Percentiles rank a stretch among this genome's conserved stretches.
Evolutionary conservation across 495 filamentous ascomycete species (phyloP).

Genomic region (Aspergillus panamensis): DNA sequence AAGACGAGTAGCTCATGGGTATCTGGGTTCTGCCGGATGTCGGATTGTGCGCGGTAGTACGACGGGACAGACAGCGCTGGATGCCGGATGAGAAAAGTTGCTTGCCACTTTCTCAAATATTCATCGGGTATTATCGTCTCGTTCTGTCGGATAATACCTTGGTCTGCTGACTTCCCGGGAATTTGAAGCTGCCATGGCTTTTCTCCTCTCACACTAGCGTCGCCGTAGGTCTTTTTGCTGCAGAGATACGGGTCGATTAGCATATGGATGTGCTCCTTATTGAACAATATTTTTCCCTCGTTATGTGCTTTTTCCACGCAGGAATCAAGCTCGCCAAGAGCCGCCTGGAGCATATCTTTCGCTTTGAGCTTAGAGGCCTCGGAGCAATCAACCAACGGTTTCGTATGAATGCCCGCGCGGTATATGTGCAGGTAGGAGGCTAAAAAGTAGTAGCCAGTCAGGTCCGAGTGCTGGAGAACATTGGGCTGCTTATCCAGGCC

Average conservation of each 20-base stretch:
- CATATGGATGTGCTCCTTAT: conserved; percentile 2
- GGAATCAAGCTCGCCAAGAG: not conserved
- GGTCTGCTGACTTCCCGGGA: not conserved
- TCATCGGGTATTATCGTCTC: conserved; percentile 29
- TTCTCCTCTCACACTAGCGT: conserved; percentile 3
- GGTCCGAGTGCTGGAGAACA: not conserved
- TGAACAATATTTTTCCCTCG: not conserved
- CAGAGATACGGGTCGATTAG: not conserved
- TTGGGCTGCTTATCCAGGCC: not conserved
- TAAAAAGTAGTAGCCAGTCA: not conserved
- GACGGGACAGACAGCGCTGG: conserved; percentile 32
- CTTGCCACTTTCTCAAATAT: conserved; percentile 25
- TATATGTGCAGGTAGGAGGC: not conserved
- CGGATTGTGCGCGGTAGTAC: conserved; percentile 22
- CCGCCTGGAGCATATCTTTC: not conserved
- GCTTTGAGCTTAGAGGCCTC: not conserved
- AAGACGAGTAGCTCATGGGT: not conserved
- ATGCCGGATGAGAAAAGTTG: conserved; percentile 37
- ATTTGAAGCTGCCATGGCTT: not conserved
- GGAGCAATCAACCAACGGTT: not conserved
- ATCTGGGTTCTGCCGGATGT: conserved; percentile 4
- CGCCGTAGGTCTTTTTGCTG: conserved; percentile 2
- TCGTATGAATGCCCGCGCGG: not conserved
- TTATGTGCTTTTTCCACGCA: not conserved
- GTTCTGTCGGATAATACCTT: conserved; percentile 14